Conservation (phyloP, 345 rosid species). For the Linum usitatissimum region DNA sequence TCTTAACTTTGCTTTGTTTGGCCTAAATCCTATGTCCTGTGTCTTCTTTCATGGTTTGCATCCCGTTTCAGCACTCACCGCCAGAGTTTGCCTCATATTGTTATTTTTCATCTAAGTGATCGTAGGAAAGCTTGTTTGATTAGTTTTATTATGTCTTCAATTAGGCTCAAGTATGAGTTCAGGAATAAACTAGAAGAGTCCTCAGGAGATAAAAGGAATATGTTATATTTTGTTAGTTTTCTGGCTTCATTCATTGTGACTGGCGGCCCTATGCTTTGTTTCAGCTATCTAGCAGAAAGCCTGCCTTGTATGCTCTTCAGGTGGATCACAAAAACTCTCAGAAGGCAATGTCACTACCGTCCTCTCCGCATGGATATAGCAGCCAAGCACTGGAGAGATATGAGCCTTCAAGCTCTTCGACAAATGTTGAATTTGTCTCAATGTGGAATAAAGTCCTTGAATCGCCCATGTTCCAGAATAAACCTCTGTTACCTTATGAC, state of each 20-base stretch:
- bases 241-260: conserved; percentile 12
- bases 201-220: neutral
- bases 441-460: conserved; percentile 83
- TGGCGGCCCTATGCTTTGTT: conserved; percentile 9
- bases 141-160: too few species aligned
- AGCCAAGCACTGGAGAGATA: conserved; percentile 48
- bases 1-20: too few species aligned
- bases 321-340: conserved; percentile 57
- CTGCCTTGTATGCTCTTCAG: conserved; percentile 46
- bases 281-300: conserved; percentile 62
- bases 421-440: conserved; percentile 36
- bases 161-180: neutral
- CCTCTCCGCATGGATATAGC: conserved; percentile 77
- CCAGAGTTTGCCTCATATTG: too few species aligned
- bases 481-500: conserved; percentile 62
- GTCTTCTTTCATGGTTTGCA: too few species aligned
- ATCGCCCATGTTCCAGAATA: conserved; percentile 66
- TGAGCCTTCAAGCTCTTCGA: conserved; percentile 32
- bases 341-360: conserved; percentile 84
- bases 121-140: too few species aligned
- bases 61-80: too few species aligned
- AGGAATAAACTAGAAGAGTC: neutral
- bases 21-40: too few species aligned
- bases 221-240: neutral
- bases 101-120: too few species aligned